Percentiles rank a stretch among this genome's conserved stretches.
Evolutionary conservation across 2,329 filamentous ascomycete genomes (phyloP).

Genomic region (Nemania diffusa): DNA sequence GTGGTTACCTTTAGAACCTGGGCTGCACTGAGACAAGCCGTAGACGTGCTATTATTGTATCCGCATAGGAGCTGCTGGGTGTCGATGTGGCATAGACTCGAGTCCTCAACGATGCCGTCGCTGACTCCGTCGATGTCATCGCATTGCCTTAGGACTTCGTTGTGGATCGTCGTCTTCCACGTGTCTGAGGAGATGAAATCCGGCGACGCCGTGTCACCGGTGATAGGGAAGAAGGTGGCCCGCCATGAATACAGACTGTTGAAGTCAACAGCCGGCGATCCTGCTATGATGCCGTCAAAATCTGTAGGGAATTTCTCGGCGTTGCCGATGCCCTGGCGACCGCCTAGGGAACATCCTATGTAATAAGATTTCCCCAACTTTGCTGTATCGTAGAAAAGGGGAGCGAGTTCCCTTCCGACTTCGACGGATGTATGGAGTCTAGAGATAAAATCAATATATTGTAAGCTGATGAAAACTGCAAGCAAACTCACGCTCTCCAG

Average conservation of each 20-base stretch:
- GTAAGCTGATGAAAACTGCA: too few species aligned
- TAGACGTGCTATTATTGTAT: conserved; percentile 32
- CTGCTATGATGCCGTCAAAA: conserved; percentile 67
- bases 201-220: conserved; percentile 49
- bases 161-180: conserved; percentile 48
- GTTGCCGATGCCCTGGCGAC: conserved; percentile 66
- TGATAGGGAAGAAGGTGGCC: conserved; percentile 58
- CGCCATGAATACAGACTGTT: conserved; percentile 48
- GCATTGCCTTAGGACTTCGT: conserved; percentile 53
- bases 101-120: conserved; percentile 55
- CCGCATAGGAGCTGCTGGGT: conserved; percentile 50
- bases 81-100: conserved; percentile 51
- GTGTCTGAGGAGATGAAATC: conserved; percentile 43
- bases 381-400: conserved; percentile 58
- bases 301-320: conserved; percentile 64
- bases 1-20: conserved; percentile 57
- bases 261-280: conserved; percentile 55
- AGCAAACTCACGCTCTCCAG: conserved; percentile 41
- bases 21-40: conserved; percentile 54
- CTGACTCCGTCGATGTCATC: conserved; percentile 54
- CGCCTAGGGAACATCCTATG: conserved; percentile 68
- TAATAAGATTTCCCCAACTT: conserved; percentile 61
- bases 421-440: conserved; percentile 60
- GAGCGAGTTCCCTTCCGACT: conserved; percentile 59
- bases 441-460: not conserved